phyloP scores from a whole-genome alignment of 78 protist genomes.

The Chrysochromulina parva region DNA sequence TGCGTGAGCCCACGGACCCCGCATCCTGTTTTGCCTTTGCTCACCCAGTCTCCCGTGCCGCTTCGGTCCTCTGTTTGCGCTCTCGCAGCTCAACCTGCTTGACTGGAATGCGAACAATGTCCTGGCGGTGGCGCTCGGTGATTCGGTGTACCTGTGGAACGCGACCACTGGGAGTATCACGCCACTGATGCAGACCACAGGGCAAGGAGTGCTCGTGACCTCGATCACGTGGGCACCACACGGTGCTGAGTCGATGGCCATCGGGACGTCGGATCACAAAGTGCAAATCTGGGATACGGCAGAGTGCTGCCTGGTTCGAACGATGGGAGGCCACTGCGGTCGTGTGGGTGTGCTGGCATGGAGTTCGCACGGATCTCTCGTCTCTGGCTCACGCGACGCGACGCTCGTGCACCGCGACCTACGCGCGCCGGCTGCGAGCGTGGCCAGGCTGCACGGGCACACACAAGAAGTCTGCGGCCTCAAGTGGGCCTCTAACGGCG shows the following conservation, averaged over 20 bases:
- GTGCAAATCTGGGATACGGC: constrained; percentile 93
- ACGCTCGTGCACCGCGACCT: neutral
- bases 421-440: neutral
- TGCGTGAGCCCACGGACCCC: no score
- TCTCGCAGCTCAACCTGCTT: constrained; percentile 50
- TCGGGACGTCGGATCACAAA: constrained; percentile 84
- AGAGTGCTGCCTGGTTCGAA: constrained; percentile 54
- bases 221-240: neutral
- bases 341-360: constrained; percentile 95
- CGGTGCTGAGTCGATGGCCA: constrained; percentile 62
- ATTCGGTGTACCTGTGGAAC: constrained; percentile 96
- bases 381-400: constrained; percentile 22
- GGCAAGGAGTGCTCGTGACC: constrained; percentile 6
- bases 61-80: neutral
- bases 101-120: constrained; percentile 70
- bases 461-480: constrained; percentile 36
- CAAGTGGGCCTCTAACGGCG: constrained; percentile 28
- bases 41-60: no score
- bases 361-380: constrained; percentile 63
- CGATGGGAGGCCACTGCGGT: constrained; percentile 88
- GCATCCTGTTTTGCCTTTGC: no score
- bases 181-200: constrained; percentile 49
- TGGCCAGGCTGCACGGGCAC: neutral
- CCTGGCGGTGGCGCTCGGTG: constrained; percentile 95
- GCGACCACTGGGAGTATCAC: constrained; percentile 82